Evolutionary conservation across 805 yeast species (phyloP).

Genomic region (Candida pini): DNA sequence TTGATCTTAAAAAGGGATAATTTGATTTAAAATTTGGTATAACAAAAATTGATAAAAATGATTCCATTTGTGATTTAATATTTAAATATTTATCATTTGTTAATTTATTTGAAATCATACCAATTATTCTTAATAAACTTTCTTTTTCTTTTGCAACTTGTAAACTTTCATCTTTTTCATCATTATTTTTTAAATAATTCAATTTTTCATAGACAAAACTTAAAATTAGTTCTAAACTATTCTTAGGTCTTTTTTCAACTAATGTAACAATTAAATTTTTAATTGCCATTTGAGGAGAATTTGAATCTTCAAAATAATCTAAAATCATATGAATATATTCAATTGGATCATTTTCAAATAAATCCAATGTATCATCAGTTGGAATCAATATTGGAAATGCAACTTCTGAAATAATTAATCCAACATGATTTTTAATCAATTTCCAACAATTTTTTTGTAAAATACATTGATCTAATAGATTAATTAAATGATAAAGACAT

Average conservation of each 20-base stretch:
- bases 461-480: conserved; percentile 58
- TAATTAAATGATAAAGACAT: conserved; percentile 57
- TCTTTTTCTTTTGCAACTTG: conserved; percentile 65
- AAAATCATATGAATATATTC: conserved; percentile 81
- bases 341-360: conserved; percentile 83
- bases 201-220: conserved; percentile 53
- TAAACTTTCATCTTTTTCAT: conserved; percentile 35
- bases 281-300: conserved; percentile 77
- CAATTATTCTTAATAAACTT: conserved; percentile 74
- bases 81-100: conserved; percentile 46
- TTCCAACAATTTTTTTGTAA: conserved; percentile 60
- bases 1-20: conserved; percentile 65
- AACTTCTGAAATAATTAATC: conserved; percentile 61
- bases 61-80: conserved; percentile 59
- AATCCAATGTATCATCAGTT: conserved; percentile 61
- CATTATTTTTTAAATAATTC: conserved; percentile 29
- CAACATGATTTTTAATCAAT: conserved; percentile 62
- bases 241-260: conserved; percentile 59
- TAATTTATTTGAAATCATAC: conserved; percentile 60
- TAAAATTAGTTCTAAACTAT: conserved; percentile 55
- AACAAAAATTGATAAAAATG: conserved; percentile 55
- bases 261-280: conserved; percentile 63
- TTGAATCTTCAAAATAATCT: conserved; percentile 55
- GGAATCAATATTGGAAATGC: conserved; percentile 79
- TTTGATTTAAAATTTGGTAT: conserved; percentile 66